phyloP scores from a whole-genome alignment of 1,284 basidiomycete species.

The Anthracocystis walkeri region DNA sequence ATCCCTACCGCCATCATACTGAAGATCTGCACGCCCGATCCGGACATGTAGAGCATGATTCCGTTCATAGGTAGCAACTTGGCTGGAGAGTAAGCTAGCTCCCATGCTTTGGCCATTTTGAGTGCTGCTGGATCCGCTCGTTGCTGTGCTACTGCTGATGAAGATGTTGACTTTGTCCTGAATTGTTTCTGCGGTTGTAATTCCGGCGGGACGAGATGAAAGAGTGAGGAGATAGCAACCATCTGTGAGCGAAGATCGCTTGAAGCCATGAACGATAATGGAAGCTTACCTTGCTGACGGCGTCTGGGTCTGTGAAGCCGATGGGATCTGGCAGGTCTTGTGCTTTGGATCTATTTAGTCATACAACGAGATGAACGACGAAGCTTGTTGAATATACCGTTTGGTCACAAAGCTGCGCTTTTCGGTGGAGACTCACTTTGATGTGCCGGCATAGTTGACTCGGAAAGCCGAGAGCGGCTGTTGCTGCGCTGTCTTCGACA shows the following conservation, averaged over 20 bases:
- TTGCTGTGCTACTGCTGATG: slow-evolving; percentile 23
- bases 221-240: background rate
- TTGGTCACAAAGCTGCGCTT: background rate
- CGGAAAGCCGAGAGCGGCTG: slow-evolving; percentile 44
- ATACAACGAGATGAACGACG: background rate
- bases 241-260: background rate
- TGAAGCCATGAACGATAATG: background rate
- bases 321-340: slow-evolving; percentile 32
- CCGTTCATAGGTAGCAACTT: slow-evolving; percentile 67
- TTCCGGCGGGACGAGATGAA: background rate
- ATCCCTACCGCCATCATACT: slow-evolving; percentile 68
- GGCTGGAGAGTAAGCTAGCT: slow-evolving; percentile 62
- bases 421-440: slow-evolving; percentile 27
- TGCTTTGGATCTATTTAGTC: slow-evolving; percentile 29
- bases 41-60: slow-evolving; percentile 69
- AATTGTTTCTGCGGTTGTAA: slow-evolving; percentile 24
- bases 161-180: slow-evolving; percentile 27
- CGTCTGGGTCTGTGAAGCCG: slow-evolving; percentile 39
- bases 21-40: slow-evolving; percentile 67
- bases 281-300: slow-evolving; percentile 36
- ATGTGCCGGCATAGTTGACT: slow-evolving; percentile 42
- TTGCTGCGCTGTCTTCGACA: slow-evolving; percentile 19
- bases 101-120: slow-evolving; percentile 66
- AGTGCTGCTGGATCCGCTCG: slow-evolving; percentile 56
- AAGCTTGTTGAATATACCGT: background rate